Evolutionary conservation across 2,329 filamentous ascomycete species (phyloP), one percentile per base, ranked within the genome.

Genomic region (Hypoxylon sp.): DNA sequence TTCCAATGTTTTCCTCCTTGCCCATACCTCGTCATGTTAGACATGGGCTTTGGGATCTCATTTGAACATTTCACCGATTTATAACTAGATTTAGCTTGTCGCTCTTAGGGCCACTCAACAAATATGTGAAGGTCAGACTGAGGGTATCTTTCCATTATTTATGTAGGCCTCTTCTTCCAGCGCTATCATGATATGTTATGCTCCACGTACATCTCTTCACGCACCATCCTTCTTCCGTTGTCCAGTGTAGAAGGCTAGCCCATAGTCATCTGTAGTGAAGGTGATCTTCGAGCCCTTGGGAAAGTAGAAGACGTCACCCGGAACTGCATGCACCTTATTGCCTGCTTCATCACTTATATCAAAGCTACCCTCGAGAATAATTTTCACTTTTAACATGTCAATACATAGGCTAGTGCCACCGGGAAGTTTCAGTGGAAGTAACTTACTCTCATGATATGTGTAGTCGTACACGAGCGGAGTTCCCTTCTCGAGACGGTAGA

Each of bases 251-350:
- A 91, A 91, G 0, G 85, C 89, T 73, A 91, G 77, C 0, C 89
- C 89, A 73, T 87, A 88, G 65, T 86, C 84, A 37, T 85, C 82
- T 10, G 89, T 91, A 2, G 83, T 86, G 69, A 92, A 92, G 0
- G 89, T 91, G 72, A 92, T 90, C 67, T 85, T 90, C 1, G 84
- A 78, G 1, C 90, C 90, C 78, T 88, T 89, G 69, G 89, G 89
- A 75, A 92, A 92, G 77, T 88, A 89, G 73, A 92, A 91, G 53
- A 91, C 88, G 77, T 92, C 90, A 0, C 90, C 90, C 6, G 86
- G 83, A 33, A 81, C 83, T 7, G 88, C 90, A 57, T 85, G 84
- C 25, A 90, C 88, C 71, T 85, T 86, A 71, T 84, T 81, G 40
- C 89, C 90, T 1, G 87, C 87, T 77, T 86, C 86, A 71, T 92